Percentiles rank a stretch among this genome's conserved stretches.
Evolutionary conservation across 108 stramenopile species (phyloP).

Genomic region (Hondaea fermentalgiana): DNA sequence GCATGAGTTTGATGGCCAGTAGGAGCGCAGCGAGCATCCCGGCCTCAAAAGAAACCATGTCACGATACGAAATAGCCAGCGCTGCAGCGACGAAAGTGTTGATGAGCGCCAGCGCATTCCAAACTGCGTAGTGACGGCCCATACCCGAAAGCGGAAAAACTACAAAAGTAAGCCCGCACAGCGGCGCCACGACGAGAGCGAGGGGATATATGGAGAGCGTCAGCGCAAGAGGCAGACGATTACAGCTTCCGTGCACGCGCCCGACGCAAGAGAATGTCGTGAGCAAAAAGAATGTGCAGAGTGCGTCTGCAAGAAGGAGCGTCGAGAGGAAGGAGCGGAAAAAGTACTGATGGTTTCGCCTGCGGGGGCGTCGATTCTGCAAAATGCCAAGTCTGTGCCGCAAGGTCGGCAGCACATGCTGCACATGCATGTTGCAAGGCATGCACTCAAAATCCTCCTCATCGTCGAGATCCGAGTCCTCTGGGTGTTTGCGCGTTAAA

Average conservation of each 20-base stretch:
- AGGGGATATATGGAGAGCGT: background rate
- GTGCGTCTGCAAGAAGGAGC: background rate
- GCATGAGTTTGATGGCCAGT: background rate
- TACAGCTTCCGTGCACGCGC: background rate
- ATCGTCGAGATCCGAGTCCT: background rate
- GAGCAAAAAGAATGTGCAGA: background rate
- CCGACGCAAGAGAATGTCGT: background rate
- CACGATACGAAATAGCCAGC: background rate
- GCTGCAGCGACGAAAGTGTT: background rate
- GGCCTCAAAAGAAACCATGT: background rate
- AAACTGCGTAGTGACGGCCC: slow-evolving; percentile 1
- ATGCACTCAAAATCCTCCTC: background rate
- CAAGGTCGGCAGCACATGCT: background rate
- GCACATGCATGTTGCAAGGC: background rate
- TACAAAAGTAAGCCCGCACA: background rate
- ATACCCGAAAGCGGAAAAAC: slow-evolving; percentile 6
- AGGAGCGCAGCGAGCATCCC: background rate
- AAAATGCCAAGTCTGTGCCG: background rate
- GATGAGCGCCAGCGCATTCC: background rate
- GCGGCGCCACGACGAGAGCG: background rate
- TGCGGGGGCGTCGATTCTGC: background rate
- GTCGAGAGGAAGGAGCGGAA: background rate
- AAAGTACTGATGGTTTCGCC: background rate
- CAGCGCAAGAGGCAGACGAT: background rate
- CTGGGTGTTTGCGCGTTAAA: background rate